Conservation (phyloP, 2,329 filamentous ascomycete species). For the Drechslerella coelobrocha region DNA sequence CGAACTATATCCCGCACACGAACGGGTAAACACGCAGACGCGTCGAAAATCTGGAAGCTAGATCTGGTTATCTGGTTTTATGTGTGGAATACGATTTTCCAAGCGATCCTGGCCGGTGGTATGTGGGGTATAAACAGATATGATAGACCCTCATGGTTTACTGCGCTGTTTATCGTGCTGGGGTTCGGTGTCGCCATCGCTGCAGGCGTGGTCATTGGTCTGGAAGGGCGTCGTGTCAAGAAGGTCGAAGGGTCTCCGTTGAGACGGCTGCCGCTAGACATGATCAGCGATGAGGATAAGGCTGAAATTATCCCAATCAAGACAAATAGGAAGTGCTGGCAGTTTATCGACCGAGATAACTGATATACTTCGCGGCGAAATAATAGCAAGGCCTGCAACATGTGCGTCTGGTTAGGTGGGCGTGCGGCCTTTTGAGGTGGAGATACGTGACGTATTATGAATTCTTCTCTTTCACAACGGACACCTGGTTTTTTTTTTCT, state of each 20-base stretch:
- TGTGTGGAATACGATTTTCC: conserved; percentile 78
- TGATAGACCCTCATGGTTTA: conserved; percentile 78
- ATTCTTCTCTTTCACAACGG: conserved; percentile 10
- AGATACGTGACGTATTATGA: conserved; percentile 21
- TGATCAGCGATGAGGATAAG: conserved; percentile 41
- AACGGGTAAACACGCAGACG: conserved; percentile 70
- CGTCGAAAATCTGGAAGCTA: conserved; percentile 80
- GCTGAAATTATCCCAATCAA: conserved; percentile 38
- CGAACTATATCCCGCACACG: conserved; percentile 56
- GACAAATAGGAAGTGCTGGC: conserved; percentile 24
- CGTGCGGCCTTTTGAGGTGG: conserved; percentile 4
- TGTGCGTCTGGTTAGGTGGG: background rate
- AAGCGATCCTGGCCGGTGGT: conserved; percentile 74
- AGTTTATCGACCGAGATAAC: conserved; percentile 48
- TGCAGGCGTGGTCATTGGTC: conserved; percentile 73
- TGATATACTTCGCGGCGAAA: background rate
- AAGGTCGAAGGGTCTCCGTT: conserved; percentile 67
- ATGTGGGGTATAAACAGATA: conserved; percentile 83
- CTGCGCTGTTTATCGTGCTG: conserved; percentile 77
- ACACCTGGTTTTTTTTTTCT: conserved; percentile 14
- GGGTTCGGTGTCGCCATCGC: conserved; percentile 73
- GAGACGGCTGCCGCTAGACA: conserved; percentile 23
- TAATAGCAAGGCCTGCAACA: background rate
- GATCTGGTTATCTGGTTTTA: conserved; percentile 81
- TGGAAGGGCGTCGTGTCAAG: conserved; percentile 76